Evolutionary conservation across 2,329 filamentous ascomycete species (phyloP).

Genomic region (Parafenestella ontariensis): DNA sequence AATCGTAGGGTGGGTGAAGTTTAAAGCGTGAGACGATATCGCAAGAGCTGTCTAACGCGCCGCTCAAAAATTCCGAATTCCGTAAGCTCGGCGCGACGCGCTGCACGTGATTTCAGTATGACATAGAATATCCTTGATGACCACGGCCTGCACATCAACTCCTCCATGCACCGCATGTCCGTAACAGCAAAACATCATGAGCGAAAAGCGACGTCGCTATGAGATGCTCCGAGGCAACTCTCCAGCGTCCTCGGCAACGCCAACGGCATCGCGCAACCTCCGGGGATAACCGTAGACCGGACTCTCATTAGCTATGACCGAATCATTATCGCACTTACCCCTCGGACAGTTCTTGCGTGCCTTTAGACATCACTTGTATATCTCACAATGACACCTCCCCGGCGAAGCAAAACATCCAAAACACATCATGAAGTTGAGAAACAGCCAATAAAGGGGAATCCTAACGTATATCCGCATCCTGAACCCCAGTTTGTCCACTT

Average conservation of each 20-base stretch:
- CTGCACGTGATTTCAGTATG: constrained; percentile 34
- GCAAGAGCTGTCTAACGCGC: constrained; percentile 22
- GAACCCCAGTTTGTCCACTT: constrained; percentile 68
- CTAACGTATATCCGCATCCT: constrained; percentile 57
- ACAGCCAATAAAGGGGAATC: constrained; percentile 15
- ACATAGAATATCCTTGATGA: constrained; percentile 2
- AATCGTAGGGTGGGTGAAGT: constrained; percentile 10
- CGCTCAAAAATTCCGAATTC: constrained; percentile 20
- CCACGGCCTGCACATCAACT: constrained; percentile 6
- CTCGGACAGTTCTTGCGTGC: constrained; percentile 1
- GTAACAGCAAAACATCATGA: constrained; percentile 8
- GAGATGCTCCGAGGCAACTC: constrained; percentile 22
- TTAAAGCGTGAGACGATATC: constrained; percentile 13
- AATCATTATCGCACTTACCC: constrained; percentile 10
- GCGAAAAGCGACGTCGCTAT: constrained; percentile 8
- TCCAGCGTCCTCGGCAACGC: constrained; percentile 32
- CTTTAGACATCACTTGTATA: not conserved
- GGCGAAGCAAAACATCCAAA: constrained; percentile 22
- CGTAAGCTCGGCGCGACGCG: constrained; percentile 24
- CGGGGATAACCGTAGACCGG: constrained; percentile 44
- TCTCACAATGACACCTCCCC: constrained; percentile 19
- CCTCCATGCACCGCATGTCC: constrained; percentile 13
- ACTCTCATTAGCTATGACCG: constrained; percentile 13
- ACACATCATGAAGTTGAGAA: constrained; percentile 7
- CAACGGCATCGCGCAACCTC: constrained; percentile 31